Evolutionary conservation across 805 yeast genomes (phyloP), one percentile per base, ranked within the genome.

Genomic region (Cephaloascus albidus): DNA sequence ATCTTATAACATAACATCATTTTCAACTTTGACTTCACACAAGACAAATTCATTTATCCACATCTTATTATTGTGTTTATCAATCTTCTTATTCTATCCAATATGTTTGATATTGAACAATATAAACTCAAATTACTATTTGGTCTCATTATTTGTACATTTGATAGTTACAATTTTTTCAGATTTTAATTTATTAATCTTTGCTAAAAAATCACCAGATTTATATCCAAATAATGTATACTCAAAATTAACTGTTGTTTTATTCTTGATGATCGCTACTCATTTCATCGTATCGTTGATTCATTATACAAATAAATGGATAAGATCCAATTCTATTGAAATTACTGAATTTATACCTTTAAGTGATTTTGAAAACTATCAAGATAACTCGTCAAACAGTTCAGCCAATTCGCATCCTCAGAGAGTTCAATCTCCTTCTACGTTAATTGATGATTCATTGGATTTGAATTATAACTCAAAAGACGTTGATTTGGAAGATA

Each of bases 151-250:
- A 43, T 58, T 78, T 1, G 47, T 72, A 4, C 81, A 85, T 54
- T 54, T 74, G 4, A 53, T 54, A 0, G 46, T 71, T 4, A 57
- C 73, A 4, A 34, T 76, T 3, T 51, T 72, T 0, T 76, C 93
- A 1, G 57, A 83, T 40, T 44, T 78, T 14, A 58, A 72, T 16
- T 74, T 79, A 49, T 69, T 74, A 38, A 59, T 80, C 8, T 86
- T 80, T 52, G 71, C 76, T 33, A 55, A 64, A 3, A 64, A 81
- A 15, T 80, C 78, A 18, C 82, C 85, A 0, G 67, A 51, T 40
- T 63, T 86, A 49, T 90, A 86, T 55, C 95, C 95, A 1, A 67
- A 72, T 33, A 85, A 85, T 53, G 81, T 83, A 1, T 88, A 88
- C 58, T 61, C 74, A 12, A 73, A 70, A 50, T 77, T 85, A 76